Evolutionary conservation across 1,284 basidiomycete species (phyloP), one percentile per base, ranked within the genome.

Genomic region (Gomphus sp.): DNA sequence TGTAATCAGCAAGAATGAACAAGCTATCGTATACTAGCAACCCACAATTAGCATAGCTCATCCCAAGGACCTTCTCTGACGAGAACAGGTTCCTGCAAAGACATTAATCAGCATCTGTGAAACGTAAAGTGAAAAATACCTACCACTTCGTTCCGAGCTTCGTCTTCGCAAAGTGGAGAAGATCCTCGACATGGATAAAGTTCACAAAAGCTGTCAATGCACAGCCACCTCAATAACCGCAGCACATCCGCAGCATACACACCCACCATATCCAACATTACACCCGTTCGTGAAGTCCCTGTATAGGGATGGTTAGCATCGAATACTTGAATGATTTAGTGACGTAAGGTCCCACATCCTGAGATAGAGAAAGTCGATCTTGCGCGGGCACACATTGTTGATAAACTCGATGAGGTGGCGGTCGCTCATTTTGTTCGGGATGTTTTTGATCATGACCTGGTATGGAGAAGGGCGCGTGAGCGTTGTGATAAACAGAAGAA

Each of bases 371-470:
- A 93, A 93, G 70, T 93, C 91, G 61, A 89, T 86, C 60, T 76
- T 78, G 55, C 85, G 75, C 22, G 81, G 80, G 66, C 84, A 82
- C 25, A 89, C 86, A 59, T 79, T 77, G 44, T 74, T 77, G 63
- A 92, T 89, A 67, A 83, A 91, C 44, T 70, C 70, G 65, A 85
- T 76, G 63, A 93, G 70, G 64, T 91, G 88, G 66, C 75, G 77
- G 69, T 91, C 87, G 58, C 78, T 86, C 87, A 93, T 89, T 72
- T 91, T 91, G 72, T 92, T n/a, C n/a, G n/a, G n/a, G n/a, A n/a
- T n/a, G n/a, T n/a, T n/a, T n/a, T n/a, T n/a, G n/a, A n/a, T n/a
- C 89, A 91, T 91, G 52, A 90, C 82, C 11, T 90, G 92, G 54
- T 6, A 41, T 5, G 10, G 31, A 14, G n/a, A n/a, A n/a, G n/a